A percentile compares a stretch with the other conserved stretches of the same genome.
Evolutionary conservation across 2,329 filamentous ascomycete species (phyloP).

Genomic region (Daldinia sp.): DNA sequence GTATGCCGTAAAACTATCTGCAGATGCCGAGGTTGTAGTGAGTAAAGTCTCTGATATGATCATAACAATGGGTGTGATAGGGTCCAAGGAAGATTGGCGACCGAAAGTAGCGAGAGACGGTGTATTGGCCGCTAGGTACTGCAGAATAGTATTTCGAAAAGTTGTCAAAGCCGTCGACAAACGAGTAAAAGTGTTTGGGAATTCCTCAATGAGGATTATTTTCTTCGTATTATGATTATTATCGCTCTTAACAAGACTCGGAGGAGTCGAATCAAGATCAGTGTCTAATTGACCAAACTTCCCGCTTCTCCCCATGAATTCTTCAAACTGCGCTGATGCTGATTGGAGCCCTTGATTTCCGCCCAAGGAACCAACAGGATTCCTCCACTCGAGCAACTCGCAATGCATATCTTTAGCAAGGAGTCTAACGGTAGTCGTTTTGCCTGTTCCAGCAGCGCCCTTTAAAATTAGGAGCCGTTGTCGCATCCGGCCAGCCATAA

Average conservation of each 20-base stretch:
- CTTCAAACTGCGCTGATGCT: slow-evolving; percentile 83
- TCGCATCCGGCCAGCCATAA: slow-evolving; percentile 69
- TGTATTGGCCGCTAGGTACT: slow-evolving; percentile 75
- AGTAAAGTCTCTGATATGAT: slow-evolving; percentile 91
- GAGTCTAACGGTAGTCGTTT: slow-evolving; percentile 85
- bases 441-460: slow-evolving; percentile 89
- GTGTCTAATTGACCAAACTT: slow-evolving; percentile 77
- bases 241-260: slow-evolving; percentile 10
- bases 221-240: slow-evolving; percentile 50
- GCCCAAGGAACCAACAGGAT: slow-evolving; percentile 70
- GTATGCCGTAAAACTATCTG: slow-evolving; percentile 93
- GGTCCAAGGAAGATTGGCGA: slow-evolving; percentile 52
- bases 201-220: slow-evolving; percentile 81
- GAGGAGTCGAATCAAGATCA: slow-evolving; percentile 40
- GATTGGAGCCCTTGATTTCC: slow-evolving; percentile 71
- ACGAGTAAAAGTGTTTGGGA: slow-evolving; percentile 76
- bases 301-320: slow-evolving; percentile 84
- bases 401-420: slow-evolving; percentile 80
- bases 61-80: slow-evolving; percentile 79
- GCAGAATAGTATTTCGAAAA: slow-evolving; percentile 78
- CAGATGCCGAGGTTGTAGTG: slow-evolving; percentile 82
- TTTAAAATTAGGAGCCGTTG: slow-evolving; percentile 85
- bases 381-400: slow-evolving; percentile 89
- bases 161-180: slow-evolving; percentile 70
- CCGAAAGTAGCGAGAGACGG: slow-evolving; percentile 61